Evolutionary conservation across 768 basidiomycete species (phyloP).

Genomic region (Boletus coccyginus): DNA sequence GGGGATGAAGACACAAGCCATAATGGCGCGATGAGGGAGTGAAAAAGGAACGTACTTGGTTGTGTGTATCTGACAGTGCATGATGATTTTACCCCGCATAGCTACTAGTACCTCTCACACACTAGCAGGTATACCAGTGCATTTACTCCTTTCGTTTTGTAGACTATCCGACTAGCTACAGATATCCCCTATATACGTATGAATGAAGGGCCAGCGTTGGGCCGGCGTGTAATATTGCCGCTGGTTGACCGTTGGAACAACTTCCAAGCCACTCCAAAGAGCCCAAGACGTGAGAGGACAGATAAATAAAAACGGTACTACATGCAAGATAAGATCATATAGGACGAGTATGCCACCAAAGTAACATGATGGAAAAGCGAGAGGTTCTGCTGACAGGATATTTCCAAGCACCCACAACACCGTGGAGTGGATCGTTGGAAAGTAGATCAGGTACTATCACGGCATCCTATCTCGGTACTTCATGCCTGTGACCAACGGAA

Average conservation of each 20-base stretch:
- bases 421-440: conserved; percentile 26
- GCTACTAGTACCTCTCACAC: conserved; percentile 5
- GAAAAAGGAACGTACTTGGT: background rate
- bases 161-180: conserved; percentile 3
- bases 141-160: conserved; percentile 23
- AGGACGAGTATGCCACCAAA: background rate
- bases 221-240: no score
- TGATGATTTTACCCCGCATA: conserved; percentile 7
- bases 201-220: no score
- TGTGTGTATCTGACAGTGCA: conserved; percentile 2
- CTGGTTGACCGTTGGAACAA: no score
- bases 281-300: no score
- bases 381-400: conserved; percentile 1
- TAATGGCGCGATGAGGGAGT: conserved; percentile 64
- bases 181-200: background rate
- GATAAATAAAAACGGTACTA: background rate
- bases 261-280: background rate
- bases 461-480: conserved; percentile 13
- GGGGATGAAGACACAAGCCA: conserved; percentile 71
- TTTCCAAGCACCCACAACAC: conserved; percentile 19
- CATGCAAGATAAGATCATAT: background rate
- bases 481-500: conserved; percentile 26
- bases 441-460: conserved; percentile 28
- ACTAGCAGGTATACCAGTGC: conserved; percentile 19
- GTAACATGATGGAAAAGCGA: background rate